Base-by-base conservation (phyloP, 345 rosid genomes). In the Gossypium mustelinum region DNA sequence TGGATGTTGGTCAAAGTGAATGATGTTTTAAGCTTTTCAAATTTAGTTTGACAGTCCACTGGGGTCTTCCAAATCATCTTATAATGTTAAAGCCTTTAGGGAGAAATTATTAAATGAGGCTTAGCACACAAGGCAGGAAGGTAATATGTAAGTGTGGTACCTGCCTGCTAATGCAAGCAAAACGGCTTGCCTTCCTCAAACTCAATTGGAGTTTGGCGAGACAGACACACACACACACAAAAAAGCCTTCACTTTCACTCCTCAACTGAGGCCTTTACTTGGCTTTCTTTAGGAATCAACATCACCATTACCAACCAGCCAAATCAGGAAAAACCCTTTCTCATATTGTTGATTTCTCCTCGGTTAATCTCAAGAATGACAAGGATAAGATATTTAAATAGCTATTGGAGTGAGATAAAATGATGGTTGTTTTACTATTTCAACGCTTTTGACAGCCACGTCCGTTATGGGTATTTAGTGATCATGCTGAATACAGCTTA, bases 101-200 rank as follows among this genome's bases (percentile, higher is more conserved):
- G 9, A 16, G 17, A 7, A 52, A 52, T 16, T 52, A 52, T 52
- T 22, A 57, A 57, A 22, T 22, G 69, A 80, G 73, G 41, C 91
- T 84, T 85, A 14, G 71, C 56, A 27, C 17, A 68, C 78, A 88
- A 86, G 91, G 4, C 74, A 81, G 89, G 89, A 84, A 80, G 91
- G 86, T 86, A 84, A 81, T 54, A 22, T 43, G 63, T 68, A 58
- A 25, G 65, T 16, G 72, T 75, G 79, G 48, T 79, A 73, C 41
- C 90, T 82, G 86, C 45, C 90, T 80, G 87, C 75, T 48, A 83
- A 65, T 62, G 81, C 86, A 86, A 85, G 92, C 89, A 82, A 88
- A 12, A 25, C 25, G 29, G 62, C 17, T 81, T 59, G 81, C 81
- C 83, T 77, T 73, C 78, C 79, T 66, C 77, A 58, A 77, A 70